Conservation (phyloP, 2,329 filamentous ascomycete species). For the Gaeumannomyces tritici region DNA sequence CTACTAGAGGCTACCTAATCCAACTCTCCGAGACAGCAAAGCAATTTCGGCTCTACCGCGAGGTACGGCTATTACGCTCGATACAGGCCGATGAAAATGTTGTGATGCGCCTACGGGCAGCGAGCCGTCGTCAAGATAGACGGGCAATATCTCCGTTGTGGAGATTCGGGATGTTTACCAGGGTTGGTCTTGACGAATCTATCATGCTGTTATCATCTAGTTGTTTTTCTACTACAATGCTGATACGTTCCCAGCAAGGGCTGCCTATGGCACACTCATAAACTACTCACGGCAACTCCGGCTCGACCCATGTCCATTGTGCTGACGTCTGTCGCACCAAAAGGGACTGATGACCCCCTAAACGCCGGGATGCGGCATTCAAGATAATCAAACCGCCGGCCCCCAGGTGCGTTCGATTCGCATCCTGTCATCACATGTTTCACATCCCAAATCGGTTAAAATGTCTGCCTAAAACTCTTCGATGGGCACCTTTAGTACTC, state of each 20-base stretch:
- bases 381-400: no score
- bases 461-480: no score
- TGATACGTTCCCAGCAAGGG: neutral
- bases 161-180: neutral
- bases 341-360: no score
- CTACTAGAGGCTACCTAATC: conserved; percentile 33
- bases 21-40: neutral
- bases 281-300: no score
- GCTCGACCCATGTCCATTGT: no score
- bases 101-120: neutral
- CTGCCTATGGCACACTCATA: neutral
- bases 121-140: neutral
- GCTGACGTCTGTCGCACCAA: no score
- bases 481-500: neutral
- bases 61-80: neutral
- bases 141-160: neutral
- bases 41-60: neutral
- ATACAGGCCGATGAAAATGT: neutral
- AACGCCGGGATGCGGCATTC: no score
- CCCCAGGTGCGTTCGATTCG: no score
- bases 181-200: conserved; percentile 3
- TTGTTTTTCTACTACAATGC: neutral
- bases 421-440: no score
- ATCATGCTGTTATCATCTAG: neutral
- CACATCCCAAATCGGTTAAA: no score